Percentiles rank a stretch among this genome's conserved stretches.
Conservation (phyloP, 83 land plant genomes). For the Diphasiastrum complanatum region DNA sequence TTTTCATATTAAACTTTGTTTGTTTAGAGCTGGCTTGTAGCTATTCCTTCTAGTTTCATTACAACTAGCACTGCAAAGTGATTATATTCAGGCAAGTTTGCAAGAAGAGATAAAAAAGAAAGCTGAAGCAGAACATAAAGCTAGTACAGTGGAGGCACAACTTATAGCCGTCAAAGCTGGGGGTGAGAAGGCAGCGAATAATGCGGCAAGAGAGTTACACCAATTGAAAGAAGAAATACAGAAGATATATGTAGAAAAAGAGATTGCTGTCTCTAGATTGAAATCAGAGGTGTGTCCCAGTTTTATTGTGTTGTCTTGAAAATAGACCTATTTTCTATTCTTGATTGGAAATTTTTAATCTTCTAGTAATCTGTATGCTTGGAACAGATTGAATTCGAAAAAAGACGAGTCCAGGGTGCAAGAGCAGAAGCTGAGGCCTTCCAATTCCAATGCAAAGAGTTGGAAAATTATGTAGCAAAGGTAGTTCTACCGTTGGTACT, state of each 20-base stretch:
- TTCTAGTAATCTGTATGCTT: too few species aligned
- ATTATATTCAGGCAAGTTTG: constrained; percentile 22
- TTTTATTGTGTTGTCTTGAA: not conserved
- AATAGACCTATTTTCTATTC: not conserved
- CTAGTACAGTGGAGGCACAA: constrained; percentile 17
- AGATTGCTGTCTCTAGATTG: constrained; percentile 7
- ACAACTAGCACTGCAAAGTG: not conserved
- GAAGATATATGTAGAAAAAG: constrained; percentile 18
- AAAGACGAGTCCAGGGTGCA: not conserved
- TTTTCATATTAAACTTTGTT: too few species aligned
- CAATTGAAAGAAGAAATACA: constrained; percentile 16
- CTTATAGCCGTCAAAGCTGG: constrained; percentile 5
- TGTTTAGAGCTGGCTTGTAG: too few species aligned
- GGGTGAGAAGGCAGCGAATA: not conserved
- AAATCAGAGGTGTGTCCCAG: constrained; percentile 22
- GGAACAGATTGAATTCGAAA: constrained; percentile 3
- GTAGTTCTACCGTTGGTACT: too few species aligned
- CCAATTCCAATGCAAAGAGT: constrained; percentile 3
- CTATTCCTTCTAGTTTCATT: too few species aligned
- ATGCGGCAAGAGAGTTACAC: constrained; percentile 5
- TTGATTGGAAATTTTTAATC: not conserved
- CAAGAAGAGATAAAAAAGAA: constrained; percentile 24
- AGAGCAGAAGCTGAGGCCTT: constrained; percentile 1
- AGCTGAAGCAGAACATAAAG: constrained; percentile 30
- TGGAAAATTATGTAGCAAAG: too few species aligned